Percentiles rank a stretch among this genome's conserved stretches.
These are phyloP conservation scores for Myxozyma kluyveri DNA, from an alignment of 805 yeast species.

Conservation along the genomic window DNA sequence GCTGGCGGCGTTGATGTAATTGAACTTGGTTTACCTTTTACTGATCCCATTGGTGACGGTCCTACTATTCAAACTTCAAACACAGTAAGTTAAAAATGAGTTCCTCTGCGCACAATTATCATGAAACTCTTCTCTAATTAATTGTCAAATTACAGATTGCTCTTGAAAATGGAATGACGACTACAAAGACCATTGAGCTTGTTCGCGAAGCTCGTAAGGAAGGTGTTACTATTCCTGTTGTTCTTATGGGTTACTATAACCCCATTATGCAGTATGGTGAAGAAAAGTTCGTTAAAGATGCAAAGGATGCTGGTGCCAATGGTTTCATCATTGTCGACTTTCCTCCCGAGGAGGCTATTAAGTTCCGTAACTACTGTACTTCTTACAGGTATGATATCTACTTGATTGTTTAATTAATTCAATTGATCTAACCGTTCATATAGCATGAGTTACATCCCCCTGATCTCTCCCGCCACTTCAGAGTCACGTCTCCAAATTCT, in stretches of 20 bases:
- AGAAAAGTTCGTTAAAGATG: constrained; percentile 69
- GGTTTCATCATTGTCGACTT: constrained; percentile 93
- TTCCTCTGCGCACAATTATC: not conserved
- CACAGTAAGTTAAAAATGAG: constrained; percentile 47
- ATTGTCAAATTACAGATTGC: constrained; percentile 51
- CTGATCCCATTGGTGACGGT: constrained; percentile 99
- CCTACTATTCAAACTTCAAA: constrained; percentile 93
- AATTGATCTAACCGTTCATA: not conserved
- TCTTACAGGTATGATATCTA: constrained; percentile 44
- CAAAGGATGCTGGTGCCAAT: constrained; percentile 87
- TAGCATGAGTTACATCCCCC: constrained; percentile 78
- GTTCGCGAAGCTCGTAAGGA: constrained; percentile 70
- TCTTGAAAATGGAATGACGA: constrained; percentile 75
- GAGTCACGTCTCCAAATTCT: constrained; percentile 78
- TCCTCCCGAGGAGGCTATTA: constrained; percentile 96
- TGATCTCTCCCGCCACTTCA: constrained; percentile 95
- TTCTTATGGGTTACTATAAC: constrained; percentile 97
- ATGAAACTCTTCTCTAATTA: not conserved
- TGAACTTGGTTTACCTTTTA: constrained; percentile 93
- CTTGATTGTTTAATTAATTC: not conserved
- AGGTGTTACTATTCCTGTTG: constrained; percentile 85
- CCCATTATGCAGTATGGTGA: constrained; percentile 91
- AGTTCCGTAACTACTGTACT: constrained; percentile 72
- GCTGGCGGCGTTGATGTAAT: constrained; percentile 94
- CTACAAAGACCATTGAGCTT: constrained; percentile 63